Evolutionary conservation across 345 rosid species (phyloP), one percentile per base, ranked within the genome.

Genomic region (Stellera chamaejasme): DNA sequence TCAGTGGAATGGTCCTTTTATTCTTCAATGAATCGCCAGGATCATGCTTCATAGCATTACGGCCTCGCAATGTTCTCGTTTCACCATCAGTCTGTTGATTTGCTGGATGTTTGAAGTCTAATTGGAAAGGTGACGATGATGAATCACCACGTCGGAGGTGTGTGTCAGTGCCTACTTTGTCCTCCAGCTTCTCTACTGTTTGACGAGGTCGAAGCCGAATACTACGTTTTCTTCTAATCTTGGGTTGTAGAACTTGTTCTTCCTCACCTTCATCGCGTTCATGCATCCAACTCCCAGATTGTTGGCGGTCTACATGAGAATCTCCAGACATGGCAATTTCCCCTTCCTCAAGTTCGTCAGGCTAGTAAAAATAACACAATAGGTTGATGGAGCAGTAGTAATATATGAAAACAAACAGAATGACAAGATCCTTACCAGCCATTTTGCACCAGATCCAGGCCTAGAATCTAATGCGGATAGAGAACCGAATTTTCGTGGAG

Each of bases 221-320:
- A 67, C 99, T 94, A n/a, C 96, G 96, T 64, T 94, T 94, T 56
- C 99, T 73, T 81, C 83, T 90, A 66, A 94, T 83, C 75, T 75
- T 94, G 52, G 99, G 99, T 69, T 90, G 99, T 66, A 90, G 62
- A 77, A 94, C 99, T 75, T 90, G 99, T 60, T 94, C 97, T 55
- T 90, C 97, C 74, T 87, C 99, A 57, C 85, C 96, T 75, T 87
- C 97, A 27, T 87, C 97, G 3, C 89, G 95, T 54, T 87, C 97
- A 67, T 85, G 95, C 54, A 79, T 78, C 97, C 90, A 87, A 78
- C 93, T 94, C 72, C 87, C 96, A 60, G 99, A 94, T 65, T 80
- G 94, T 69, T 81, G 96, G 68, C 65, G 92, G 53, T 90, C 97
- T 74, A 79, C 55, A 72, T 85, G 96, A 71, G 97, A 90, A 69